Base-by-base conservation (phyloP, 345 rosid species). In the Adansonia digitata region DNA sequence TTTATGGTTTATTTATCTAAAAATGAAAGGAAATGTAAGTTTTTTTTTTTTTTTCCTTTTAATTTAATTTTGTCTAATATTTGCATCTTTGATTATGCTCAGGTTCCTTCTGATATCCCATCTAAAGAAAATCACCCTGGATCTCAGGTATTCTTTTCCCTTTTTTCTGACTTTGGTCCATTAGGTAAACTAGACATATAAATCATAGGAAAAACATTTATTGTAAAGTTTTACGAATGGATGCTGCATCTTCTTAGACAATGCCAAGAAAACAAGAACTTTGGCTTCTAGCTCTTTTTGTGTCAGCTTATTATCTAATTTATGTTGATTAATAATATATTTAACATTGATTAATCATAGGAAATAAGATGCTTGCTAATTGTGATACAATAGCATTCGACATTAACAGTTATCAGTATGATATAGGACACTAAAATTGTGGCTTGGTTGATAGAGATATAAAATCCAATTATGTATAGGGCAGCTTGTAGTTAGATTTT, bases 21-120 rank as follows among this genome's bases (percentile, higher is more conserved):
- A 29, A 6, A 31, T 5, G 1, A 5, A 20, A 51, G 5, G 17
- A n/a, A 52, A 18, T 70, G 4, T 7, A 68, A 61, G 4, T 15
- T 31, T 26, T 26, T 35, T 0, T 63, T 62, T 62, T 34, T 34
- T 1, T 53, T 43, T 43, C 3, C 3, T 31, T 31, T 31, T n/a
- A n/a, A 46, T 2, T 42, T 42, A 7, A 7, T 18, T 5, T 18
- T 43, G 53, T 43, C 69, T 73, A 43, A 73, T 60, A 46, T 60
- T 60, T 70, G 12, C 69, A 46, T 55, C 72, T 75, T 78, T 57
- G 20, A 59, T 26, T 66, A 31, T 74, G 53, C 52, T 78, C 81
- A 93, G 98, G 97, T 93, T 69, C 98, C 98, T 60, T 90, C 89
- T 24, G 91, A 87, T 81, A 82, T 82, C 71, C 81, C 90, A 57